phyloP scores from a whole-genome alignment of 106 monocot species.

The Chionographis japonica region DNA sequence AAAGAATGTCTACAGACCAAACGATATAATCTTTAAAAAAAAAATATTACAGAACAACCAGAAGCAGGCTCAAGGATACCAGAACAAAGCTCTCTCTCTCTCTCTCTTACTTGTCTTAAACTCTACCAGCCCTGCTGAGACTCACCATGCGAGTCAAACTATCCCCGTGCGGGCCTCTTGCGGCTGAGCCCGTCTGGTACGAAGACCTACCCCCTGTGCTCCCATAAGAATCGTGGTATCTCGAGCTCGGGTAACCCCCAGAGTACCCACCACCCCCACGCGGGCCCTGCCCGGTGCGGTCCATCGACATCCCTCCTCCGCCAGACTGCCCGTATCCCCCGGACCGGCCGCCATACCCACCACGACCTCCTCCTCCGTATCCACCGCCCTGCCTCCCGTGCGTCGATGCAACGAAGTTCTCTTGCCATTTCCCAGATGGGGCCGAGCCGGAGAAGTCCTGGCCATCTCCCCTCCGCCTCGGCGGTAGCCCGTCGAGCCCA shows the following conservation, averaged over 20 bases:
- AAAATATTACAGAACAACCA: too few species aligned
- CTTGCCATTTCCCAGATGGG: slow-evolving; percentile 75
- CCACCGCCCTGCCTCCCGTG: slow-evolving; percentile 43
- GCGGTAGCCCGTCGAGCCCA: slow-evolving; percentile 70
- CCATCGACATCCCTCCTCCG: slow-evolving; percentile 29
- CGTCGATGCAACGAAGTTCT: slow-evolving; percentile 35
- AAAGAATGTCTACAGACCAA: too few species aligned
- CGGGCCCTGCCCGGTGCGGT: slow-evolving; percentile 17
- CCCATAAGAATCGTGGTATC: slow-evolving; percentile 62
- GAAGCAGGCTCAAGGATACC: too few species aligned
- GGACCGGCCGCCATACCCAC: slow-evolving; percentile 11
- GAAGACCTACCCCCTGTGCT: slow-evolving; percentile 10
- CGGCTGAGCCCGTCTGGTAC: slow-evolving; percentile 21
- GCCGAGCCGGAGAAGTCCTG: slow-evolving; percentile 42
- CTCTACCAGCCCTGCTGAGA: slow-evolving; percentile 52
- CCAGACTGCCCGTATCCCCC: slow-evolving; percentile 11
- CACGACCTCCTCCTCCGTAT: slow-evolving; percentile 30
- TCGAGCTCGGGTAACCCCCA: slow-evolving; percentile 31
- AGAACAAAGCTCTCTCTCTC: background rate
- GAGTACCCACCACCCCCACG: slow-evolving; percentile 19
- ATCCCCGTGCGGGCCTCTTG: slow-evolving; percentile 31
- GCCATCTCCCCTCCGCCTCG: slow-evolving; percentile 56
- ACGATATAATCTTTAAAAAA: too few species aligned
- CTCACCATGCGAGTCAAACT: slow-evolving; percentile 53
- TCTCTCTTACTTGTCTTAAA: slow-evolving; percentile 7